A percentile compares a stretch with the other conserved stretches of the same genome.
phyloP scores from a whole-genome alignment of 371 early-diverging fungal genomes.

The Vairimorpha apis region DNA sequence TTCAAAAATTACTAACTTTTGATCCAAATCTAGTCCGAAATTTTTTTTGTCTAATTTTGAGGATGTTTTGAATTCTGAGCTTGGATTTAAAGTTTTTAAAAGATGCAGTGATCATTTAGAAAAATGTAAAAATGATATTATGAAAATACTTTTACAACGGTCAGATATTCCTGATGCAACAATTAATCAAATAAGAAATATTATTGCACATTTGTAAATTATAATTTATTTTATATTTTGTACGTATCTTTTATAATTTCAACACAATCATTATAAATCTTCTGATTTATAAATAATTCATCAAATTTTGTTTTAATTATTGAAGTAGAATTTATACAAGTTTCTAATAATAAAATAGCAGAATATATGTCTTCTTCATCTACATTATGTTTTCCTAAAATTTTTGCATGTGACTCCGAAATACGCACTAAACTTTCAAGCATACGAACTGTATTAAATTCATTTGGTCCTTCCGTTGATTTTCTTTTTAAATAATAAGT shows the following conservation, averaged over 20 bases:
- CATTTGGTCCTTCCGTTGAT: slow-evolving; percentile 39
- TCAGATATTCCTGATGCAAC: neutral
- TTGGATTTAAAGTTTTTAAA: slow-evolving; percentile 59
- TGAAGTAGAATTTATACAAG: slow-evolving; percentile 18
- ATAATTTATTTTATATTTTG: neutral
- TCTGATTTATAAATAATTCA: slow-evolving; percentile 39
- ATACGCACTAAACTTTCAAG: slow-evolving; percentile 62
- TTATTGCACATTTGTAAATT: neutral
- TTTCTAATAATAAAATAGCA: slow-evolving; percentile 51
- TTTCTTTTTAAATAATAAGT: slow-evolving; percentile 56
- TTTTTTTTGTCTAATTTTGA: slow-evolving; percentile 50
- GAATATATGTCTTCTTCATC: slow-evolving; percentile 44
- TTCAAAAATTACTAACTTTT: slow-evolving; percentile 60
- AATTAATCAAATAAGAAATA: neutral
- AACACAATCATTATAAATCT: slow-evolving; percentile 5
- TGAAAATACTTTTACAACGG: neutral
- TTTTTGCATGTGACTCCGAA: slow-evolving; percentile 59
- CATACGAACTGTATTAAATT: slow-evolving; percentile 59
- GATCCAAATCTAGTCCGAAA: slow-evolving; percentile 45
- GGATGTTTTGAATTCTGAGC: slow-evolving; percentile 41
- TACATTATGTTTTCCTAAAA: slow-evolving; percentile 17
- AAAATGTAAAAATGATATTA: slow-evolving; percentile 34
- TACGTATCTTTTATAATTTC: slow-evolving; percentile 14
- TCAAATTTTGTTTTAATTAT: slow-evolving; percentile 9
- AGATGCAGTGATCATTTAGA: slow-evolving; percentile 53